A percentile compares a stretch with the other conserved stretches of the same genome.
Conservation (phyloP, 2,329 filamentous ascomycete species). For the Paraphaeosphaeria sporulosa region DNA sequence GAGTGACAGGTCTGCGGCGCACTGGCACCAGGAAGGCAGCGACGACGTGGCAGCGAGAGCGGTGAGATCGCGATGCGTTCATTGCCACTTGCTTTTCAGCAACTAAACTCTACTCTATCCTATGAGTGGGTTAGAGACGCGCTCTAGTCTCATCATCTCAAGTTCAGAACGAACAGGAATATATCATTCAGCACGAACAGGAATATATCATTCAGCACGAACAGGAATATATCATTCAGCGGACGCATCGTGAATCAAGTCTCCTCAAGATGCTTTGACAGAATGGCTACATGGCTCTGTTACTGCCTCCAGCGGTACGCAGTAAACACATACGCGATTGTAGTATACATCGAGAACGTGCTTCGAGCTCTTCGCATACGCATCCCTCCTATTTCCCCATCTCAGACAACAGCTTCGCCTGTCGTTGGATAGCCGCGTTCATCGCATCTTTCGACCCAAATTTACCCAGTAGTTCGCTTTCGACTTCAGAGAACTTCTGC, state of each 20-base stretch:
- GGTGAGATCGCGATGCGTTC: neutral
- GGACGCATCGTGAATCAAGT: neutral
- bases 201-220: too few relatives aligned
- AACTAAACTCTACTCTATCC: neutral
- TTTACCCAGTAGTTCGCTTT: conserved; percentile 34
- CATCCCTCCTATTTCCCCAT: conserved; percentile 28
- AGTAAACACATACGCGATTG: neutral
- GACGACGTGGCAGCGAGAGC: neutral
- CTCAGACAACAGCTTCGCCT: conserved; percentile 36
- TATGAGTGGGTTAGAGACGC: neutral
- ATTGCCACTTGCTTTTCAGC: neutral
- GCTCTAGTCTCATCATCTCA: neutral
- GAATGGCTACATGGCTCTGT: too few relatives aligned
- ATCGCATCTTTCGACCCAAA: conserved; percentile 27
- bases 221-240: neutral
- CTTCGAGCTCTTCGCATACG: neutral
- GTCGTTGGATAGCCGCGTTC: conserved; percentile 35
- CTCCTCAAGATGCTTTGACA: neutral
- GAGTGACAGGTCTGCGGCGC: neutral
- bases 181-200: neutral
- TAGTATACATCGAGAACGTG: neutral
- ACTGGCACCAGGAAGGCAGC: neutral
- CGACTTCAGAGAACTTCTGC: conserved; percentile 49
- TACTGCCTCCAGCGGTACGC: neutral
- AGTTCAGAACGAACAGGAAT: neutral